phyloP scores from a whole-genome alignment of 2,329 filamentous ascomycete species.

The Fusarium proliferatum region DNA sequence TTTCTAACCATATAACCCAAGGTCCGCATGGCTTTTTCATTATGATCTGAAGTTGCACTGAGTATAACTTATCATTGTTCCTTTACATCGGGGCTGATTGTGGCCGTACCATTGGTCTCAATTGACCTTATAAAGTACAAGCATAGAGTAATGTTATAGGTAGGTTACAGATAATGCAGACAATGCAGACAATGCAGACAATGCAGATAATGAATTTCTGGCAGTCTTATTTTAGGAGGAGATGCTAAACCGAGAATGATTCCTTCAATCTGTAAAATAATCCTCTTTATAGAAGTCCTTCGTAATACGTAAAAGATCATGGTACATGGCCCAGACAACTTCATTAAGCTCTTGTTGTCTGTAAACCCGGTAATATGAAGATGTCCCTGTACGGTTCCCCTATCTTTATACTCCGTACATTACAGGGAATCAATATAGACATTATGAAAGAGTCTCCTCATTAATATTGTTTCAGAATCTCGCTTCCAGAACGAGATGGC shows the following conservation, averaged over 20 bases:
- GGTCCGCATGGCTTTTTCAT: not conserved
- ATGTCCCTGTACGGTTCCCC: rapidly evolving
- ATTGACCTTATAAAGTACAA: not conserved
- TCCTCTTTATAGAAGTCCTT: too few species aligned
- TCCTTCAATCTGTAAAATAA: not conserved
- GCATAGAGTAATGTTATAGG: too few species aligned
- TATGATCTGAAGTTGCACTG: not conserved
- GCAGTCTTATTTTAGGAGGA: not conserved
- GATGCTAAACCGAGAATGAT: not conserved
- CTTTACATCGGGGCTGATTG: not conserved
- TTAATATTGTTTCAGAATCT: not conserved
- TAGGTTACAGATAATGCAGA: not conserved
- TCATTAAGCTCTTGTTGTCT: rapidly evolving
- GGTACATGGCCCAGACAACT: rapidly evolving
- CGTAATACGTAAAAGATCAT: not conserved
- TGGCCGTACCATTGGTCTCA: not conserved
- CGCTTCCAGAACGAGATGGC: not conserved
- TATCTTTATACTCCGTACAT: too few species aligned
- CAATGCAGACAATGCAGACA: too few species aligned
- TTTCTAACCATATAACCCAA: not conserved
- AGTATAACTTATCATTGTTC: not conserved
- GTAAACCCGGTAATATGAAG: too few species aligned
- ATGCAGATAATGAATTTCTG: not conserved
- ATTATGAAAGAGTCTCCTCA: not conserved
- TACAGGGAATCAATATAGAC: not conserved